phyloP scores from a whole-genome alignment of 1,284 basidiomycete species.

The Tetrapyrgos nigripes region DNA sequence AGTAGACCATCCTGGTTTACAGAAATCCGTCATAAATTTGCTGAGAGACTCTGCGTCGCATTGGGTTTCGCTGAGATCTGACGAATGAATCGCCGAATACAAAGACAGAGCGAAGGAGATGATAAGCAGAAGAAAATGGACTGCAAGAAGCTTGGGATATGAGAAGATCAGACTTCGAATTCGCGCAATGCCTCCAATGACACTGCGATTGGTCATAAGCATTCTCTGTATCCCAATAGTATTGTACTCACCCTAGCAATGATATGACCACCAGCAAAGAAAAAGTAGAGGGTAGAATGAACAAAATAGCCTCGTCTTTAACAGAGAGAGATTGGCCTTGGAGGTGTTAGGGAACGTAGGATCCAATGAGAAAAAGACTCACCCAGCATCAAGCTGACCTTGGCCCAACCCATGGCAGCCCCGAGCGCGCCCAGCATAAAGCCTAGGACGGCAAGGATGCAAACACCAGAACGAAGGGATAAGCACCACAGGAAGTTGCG shows the following conservation, averaged over 20 bases:
- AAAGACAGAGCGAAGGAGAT: conserved; percentile 14
- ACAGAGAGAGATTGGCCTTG: conserved; percentile 13
- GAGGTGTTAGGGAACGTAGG: neutral
- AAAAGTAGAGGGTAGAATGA: conserved; percentile 17
- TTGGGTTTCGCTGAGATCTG: conserved; percentile 2
- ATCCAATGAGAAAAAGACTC: neutral
- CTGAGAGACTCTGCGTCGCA: conserved; percentile 10
- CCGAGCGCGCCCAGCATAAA: conserved; percentile 16
- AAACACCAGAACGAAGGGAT: conserved; percentile 16
- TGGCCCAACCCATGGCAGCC: conserved; percentile 16
- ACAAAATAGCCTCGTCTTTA: conserved; percentile 14
- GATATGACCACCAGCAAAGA: conserved; percentile 19
- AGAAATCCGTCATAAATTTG: conserved; percentile 19
- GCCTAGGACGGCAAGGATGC: conserved; percentile 16
- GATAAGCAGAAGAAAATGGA: conserved; percentile 11
- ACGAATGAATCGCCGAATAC: conserved; percentile 14
- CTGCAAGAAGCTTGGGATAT: conserved; percentile 12
- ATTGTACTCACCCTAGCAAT: conserved; percentile 12
- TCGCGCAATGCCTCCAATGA: conserved; percentile 10
- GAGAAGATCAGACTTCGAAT: conserved; percentile 10
- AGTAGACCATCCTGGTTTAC: conserved; percentile 18
- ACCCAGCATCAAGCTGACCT: conserved; percentile 15
- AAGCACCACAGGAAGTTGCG: conserved; percentile 17
- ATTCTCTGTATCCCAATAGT: neutral
- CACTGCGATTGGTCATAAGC: conserved; percentile 1